Evolutionary conservation across 1,284 basidiomycete genomes (phyloP).

Genomic region (Cronartium quercuum): DNA sequence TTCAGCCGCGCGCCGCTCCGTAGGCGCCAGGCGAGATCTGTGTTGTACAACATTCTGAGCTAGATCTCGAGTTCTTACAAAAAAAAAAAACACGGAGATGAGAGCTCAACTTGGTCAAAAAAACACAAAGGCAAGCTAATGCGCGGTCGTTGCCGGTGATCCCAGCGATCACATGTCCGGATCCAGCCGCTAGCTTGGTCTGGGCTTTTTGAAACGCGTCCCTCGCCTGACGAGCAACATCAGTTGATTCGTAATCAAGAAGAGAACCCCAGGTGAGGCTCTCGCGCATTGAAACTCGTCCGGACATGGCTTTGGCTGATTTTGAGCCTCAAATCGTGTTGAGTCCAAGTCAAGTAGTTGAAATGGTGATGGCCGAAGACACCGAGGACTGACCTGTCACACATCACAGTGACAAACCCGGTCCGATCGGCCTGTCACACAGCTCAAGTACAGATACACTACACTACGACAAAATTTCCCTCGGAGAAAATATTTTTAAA

Average conservation of each 20-base stretch:
- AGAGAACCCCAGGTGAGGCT: constrained; percentile 16
- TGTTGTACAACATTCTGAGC: not conserved
- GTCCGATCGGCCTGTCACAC: no score
- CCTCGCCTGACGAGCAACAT: constrained; percentile 9
- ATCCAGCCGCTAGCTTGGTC: constrained; percentile 5
- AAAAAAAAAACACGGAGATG: not conserved
- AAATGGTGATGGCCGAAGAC: no score
- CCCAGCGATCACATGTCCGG: constrained; percentile 15
- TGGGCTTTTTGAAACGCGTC: constrained; percentile 7
- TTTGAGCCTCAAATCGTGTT: not conserved
- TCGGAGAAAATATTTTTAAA: no score
- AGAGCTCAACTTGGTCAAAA: constrained; percentile 17
- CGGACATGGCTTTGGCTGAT: not conserved
- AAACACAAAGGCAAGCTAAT: constrained; percentile 30
- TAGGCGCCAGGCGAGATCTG: not conserved
- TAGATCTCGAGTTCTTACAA: not conserved
- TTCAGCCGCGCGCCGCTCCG: constrained; percentile 6
- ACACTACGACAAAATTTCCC: no score
- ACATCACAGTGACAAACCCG: no score
- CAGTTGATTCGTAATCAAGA: constrained; percentile 1
- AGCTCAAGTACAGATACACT: no score
- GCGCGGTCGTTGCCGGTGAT: constrained; percentile 22
- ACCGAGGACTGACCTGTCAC: no score
- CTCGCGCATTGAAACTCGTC: not conserved
- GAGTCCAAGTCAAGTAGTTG: no score